Conservation (phyloP, 2,329 filamentous ascomycete genomes). For the Exutisphaerella laricina region DNA sequence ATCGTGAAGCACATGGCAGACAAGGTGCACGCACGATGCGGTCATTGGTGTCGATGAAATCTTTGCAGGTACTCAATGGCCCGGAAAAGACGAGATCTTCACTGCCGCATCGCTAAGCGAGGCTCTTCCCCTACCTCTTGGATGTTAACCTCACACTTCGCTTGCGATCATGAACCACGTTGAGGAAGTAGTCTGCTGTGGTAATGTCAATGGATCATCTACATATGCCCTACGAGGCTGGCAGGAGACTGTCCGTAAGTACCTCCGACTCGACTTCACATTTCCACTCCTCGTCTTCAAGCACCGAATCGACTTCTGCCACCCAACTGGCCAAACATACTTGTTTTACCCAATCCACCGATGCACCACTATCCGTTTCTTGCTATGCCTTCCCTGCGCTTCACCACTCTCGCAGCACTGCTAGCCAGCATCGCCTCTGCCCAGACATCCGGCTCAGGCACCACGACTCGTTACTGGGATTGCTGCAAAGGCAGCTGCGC, state of each 20-base stretch:
- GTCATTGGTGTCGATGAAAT: background rate
- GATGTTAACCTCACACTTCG: no score
- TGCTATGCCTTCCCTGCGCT: background rate
- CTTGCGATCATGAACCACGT: no score
- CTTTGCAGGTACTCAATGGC: background rate
- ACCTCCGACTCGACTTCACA: background rate
- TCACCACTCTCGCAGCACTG: conserved; percentile 17
- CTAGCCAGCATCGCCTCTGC: conserved; percentile 22
- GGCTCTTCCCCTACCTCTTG: no score
- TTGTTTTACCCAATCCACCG: no score
- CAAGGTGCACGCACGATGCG: background rate
- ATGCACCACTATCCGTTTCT: background rate
- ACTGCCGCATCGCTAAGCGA: no score
- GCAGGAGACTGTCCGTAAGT: no score
- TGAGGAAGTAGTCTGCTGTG: background rate
- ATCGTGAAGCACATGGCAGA: background rate
- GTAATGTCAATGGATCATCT: no score
- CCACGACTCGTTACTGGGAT: conserved; percentile 48
- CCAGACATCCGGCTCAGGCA: conserved; percentile 28
- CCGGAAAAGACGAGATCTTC: background rate
- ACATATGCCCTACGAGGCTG: no score
- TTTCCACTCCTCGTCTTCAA: background rate
- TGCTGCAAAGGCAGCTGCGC: conserved; percentile 67
- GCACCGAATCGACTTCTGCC: no score
- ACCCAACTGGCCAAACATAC: background rate